Conservation (phyloP, 106 monocot species). For the Triglochin maritima region DNA sequence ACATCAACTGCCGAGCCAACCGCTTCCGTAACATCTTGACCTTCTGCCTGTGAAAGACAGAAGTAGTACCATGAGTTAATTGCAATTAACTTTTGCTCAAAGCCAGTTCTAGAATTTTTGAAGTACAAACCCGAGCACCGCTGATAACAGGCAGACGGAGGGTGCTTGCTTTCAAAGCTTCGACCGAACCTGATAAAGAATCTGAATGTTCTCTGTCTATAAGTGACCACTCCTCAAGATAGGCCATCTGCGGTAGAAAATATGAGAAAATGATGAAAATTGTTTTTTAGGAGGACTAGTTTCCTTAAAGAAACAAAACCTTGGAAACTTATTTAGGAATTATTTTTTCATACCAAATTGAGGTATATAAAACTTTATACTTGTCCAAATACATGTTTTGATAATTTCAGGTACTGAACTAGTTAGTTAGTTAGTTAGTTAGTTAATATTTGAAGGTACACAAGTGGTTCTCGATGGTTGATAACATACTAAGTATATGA, state of each 20-base stretch:
- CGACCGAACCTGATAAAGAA: slow-evolving; percentile 8
- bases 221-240: slow-evolving; percentile 18
- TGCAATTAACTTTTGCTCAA: no score
- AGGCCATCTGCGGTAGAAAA: slow-evolving; percentile 2
- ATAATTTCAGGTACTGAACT: no score
- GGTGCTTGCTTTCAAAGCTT: slow-evolving; percentile 15
- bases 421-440: no score
- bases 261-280: background rate
- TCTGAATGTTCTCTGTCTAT: slow-evolving; percentile 7
- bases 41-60: slow-evolving; percentile 1
- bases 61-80: no score
- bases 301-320: background rate
- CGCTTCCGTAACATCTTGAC: slow-evolving; percentile 14
- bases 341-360: no score
- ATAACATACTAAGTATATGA: no score
- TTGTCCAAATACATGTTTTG: no score
- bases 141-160: slow-evolving; percentile 9
- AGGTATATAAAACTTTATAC: no score
- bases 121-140: slow-evolving; percentile 8
- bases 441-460: no score
- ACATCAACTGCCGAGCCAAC: slow-evolving; percentile 14
- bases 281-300: background rate
- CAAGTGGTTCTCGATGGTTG: no score
- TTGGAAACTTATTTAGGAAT: no score
- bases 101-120: no score